Evolutionary conservation across 1,139 yeast genomes (phyloP).

Genomic region (Ashbya aceris): DNA sequence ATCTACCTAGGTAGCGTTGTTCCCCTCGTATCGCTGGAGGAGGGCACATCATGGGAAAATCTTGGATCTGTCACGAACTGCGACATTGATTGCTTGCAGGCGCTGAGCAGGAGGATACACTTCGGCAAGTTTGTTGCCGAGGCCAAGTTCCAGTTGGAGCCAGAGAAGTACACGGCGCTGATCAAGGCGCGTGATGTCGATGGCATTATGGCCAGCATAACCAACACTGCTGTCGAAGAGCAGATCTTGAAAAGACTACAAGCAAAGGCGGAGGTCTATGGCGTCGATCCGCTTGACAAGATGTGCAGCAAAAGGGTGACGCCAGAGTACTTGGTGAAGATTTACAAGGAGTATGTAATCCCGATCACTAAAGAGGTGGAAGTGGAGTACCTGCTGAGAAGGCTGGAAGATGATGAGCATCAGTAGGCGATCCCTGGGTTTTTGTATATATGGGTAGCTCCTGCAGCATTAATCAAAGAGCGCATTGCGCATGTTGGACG

Average conservation of each 20-base stretch:
- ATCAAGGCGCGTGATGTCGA: conserved; percentile 56
- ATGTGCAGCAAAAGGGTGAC: conserved; percentile 67
- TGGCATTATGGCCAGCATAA: conserved; percentile 74
- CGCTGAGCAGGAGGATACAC: conserved; percentile 88
- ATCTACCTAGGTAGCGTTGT: conserved; percentile 64
- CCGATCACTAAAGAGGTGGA: conserved; percentile 94
- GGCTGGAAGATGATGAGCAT: conserved; percentile 43
- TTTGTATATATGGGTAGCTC: too few relatives aligned
- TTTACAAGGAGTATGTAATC: conserved; percentile 80
- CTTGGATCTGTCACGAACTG: conserved; percentile 77
- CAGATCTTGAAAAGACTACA: conserved; percentile 70
- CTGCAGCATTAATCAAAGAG: too few relatives aligned
- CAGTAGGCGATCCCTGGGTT: too few relatives aligned
- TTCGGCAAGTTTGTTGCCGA: conserved; percentile 98
- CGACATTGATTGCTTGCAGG: conserved; percentile 81
- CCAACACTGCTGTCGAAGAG: conserved; percentile 79
- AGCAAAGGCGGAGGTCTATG: conserved; percentile 76
- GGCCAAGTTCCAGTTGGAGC: conserved; percentile 70
- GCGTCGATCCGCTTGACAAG: conserved; percentile 74
- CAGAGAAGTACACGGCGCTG: conserved; percentile 50
- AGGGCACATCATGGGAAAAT: conserved; percentile 77
- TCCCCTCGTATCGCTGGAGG: conserved; percentile 58
- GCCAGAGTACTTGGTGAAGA: conserved; percentile 69
- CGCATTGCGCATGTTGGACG: too few relatives aligned
- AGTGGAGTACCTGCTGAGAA: conserved; percentile 75